Evolutionary conservation across 164 flowering plant species (phyloP).

Genomic region (Cinnamomum micranthum): DNA sequence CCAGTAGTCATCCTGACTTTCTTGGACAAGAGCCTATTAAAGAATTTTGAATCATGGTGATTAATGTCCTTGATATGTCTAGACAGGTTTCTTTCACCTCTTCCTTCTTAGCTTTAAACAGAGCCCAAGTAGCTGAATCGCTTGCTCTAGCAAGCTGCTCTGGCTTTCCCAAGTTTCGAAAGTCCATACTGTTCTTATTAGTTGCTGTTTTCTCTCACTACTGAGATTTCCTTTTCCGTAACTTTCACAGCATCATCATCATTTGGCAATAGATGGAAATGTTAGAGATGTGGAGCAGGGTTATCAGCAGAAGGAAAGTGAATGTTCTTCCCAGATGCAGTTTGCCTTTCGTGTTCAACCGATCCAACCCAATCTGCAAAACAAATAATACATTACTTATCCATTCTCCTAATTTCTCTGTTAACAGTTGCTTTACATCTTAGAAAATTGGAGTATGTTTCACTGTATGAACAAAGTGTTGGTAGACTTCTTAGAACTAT

Average conservation of each 20-base stretch:
- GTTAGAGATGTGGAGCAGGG: constrained; percentile 32
- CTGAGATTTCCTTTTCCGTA: neutral
- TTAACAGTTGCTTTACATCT: neutral
- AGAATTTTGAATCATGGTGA: neutral
- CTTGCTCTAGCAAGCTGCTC: neutral
- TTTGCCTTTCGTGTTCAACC: constrained; percentile 64
- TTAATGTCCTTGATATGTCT: neutral
- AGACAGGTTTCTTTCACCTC: neutral
- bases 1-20: neutral
- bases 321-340: constrained; percentile 37
- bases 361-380: constrained; percentile 62
- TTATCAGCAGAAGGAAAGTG: constrained; percentile 25
- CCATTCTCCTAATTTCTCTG: neutral
- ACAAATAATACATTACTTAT: neutral
- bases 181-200: neutral
- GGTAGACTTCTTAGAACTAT: neutral
- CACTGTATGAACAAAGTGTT: neutral
- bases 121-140: neutral
- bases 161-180: neutral
- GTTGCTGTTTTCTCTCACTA: neutral
- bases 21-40: neutral
- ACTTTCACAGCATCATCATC: constrained; percentile 31
- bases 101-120: neutral
- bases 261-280: constrained; percentile 26
- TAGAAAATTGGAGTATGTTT: neutral